Percentiles rank a stretch among this genome's conserved stretches.
Conservation (phyloP, 768 basidiomycete species). For the Chalciporus pseudorubinellus region DNA sequence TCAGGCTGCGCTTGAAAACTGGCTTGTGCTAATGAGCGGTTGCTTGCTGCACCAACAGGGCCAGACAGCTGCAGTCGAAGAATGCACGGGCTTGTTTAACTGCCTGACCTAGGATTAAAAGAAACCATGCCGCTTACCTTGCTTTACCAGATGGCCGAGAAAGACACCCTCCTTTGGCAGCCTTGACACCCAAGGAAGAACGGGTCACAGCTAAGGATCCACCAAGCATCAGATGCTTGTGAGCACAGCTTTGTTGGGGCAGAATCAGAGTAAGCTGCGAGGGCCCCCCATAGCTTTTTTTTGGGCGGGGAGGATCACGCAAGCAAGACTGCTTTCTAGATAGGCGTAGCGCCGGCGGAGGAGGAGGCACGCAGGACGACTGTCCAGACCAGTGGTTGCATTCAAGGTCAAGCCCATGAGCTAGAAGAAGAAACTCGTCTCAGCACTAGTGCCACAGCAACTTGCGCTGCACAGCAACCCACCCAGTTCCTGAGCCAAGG, state of each 20-base stretch:
- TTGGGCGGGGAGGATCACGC: too few relatives aligned
- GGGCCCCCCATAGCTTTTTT: too few relatives aligned
- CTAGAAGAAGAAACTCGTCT: too few relatives aligned
- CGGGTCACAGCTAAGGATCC: slow-evolving; percentile 73
- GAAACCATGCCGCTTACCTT: slow-evolving; percentile 40
- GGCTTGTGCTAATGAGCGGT: slow-evolving; percentile 45
- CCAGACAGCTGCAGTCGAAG: slow-evolving; percentile 70
- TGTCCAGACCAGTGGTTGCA: too few relatives aligned
- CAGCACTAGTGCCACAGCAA: too few relatives aligned
- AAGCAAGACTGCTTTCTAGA: too few relatives aligned
- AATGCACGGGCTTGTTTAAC: slow-evolving; percentile 39
- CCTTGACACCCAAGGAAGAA: slow-evolving; percentile 75
- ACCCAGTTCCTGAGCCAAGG: too few relatives aligned
- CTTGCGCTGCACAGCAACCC: too few relatives aligned
- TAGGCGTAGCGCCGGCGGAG: too few relatives aligned
- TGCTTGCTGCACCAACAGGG: slow-evolving; percentile 68
- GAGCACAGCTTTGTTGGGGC: slow-evolving; percentile 82
- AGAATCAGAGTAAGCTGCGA: too few relatives aligned
- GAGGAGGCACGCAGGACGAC: too few relatives aligned
- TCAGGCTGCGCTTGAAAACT: slow-evolving; percentile 86
- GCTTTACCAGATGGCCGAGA: slow-evolving; percentile 57
- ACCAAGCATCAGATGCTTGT: slow-evolving; percentile 81
- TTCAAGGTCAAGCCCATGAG: too few relatives aligned
- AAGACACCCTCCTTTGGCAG: slow-evolving; percentile 61
- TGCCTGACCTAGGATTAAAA: not conserved